phyloP scores from a whole-genome alignment of 1,284 basidiomycete genomes.

The Cryptococcus wingfieldii region DNA sequence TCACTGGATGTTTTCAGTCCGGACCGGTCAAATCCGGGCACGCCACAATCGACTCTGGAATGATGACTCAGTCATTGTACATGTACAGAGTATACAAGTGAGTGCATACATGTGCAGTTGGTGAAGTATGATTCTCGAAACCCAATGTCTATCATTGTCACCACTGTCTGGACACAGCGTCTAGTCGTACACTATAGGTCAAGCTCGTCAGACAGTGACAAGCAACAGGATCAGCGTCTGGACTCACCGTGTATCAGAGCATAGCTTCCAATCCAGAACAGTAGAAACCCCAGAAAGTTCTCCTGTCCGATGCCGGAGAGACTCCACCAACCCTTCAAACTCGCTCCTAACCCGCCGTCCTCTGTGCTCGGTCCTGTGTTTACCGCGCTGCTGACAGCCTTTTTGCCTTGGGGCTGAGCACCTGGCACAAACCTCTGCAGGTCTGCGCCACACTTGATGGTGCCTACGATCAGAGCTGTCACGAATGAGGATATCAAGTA shows the following conservation, averaged over 20 bases:
- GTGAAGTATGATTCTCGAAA: no score
- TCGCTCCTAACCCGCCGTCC: slow-evolving; percentile 28
- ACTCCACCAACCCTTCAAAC: slow-evolving; percentile 50
- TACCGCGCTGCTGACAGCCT: slow-evolving; percentile 37
- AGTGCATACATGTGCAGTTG: no score
- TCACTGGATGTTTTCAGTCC: no score
- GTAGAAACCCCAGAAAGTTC: slow-evolving; percentile 76
- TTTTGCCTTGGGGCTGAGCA: slow-evolving; percentile 19
- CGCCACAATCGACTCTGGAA: no score
- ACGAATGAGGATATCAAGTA: slow-evolving; percentile 65
- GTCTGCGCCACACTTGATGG: slow-evolving; percentile 63
- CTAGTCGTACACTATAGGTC: no score
- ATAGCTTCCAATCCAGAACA: slow-evolving; percentile 84
- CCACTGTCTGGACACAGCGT: no score
- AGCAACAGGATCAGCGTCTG: not conserved
- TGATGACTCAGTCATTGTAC: no score
- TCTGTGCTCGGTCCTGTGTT: slow-evolving; percentile 61
- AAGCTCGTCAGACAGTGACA: no score
- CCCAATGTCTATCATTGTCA: no score
- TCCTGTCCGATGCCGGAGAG: slow-evolving; percentile 76
- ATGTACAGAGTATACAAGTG: no score
- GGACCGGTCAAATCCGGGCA: no score
- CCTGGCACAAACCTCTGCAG: slow-evolving; percentile 34
- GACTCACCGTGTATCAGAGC: slow-evolving; percentile 41
- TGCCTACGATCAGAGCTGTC: slow-evolving; percentile 61